Base-by-base conservation (phyloP, 1,139 yeast genomes). In the Magnusiomyces fungicola region DNA sequence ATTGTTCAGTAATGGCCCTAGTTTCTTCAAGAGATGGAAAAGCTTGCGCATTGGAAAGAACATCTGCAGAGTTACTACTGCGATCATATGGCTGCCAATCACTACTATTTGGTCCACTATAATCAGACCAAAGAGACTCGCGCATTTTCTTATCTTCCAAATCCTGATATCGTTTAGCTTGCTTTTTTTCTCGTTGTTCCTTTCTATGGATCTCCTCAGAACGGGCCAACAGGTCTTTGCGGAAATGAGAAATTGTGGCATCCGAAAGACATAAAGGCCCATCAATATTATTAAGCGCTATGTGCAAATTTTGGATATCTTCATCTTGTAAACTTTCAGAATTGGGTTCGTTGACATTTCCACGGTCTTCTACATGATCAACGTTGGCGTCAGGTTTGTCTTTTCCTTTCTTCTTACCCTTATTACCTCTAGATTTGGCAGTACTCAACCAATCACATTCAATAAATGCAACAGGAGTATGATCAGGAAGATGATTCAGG, bases 391-490 rank as follows among this genome's bases (percentile, higher is more conserved):
- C 16, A 30, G 24, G 5, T 30, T 41, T 9, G n/a, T 7, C 5
- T 5, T 5, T 14, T 42, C 23, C 19, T 18, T 42, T 42, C 14
- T 43, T 24, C 21, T 33, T 33, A 7, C 33, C 19, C 34, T 32
- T 23, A 10, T 32, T 7, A 4, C 24, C 19, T 16, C 12, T 10
- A 5, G 27, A 22, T 24, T 32, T 24, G 30, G 25, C 25, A 32
- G 29, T 40, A 3, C 14, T 24, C 12, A 78, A 66, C 97, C 98
- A 92, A 61, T 87, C 81, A 52, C 96, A 78, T 60, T 92, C 97
- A 51, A 94, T 61, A 56, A 88, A 82, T 14, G 92, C 95, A 43
- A 92, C 67, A 42, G 85, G 84, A 0, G 96, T 81, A 1, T 97
- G 97, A 30, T 79, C 63, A 0, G 99, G 97, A 34, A 89, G 67